Evolutionary conservation across 176 grass and related monocot genomes (phyloP), one percentile per base, ranked within the genome.

Genomic region (Hordeum marinum): DNA sequence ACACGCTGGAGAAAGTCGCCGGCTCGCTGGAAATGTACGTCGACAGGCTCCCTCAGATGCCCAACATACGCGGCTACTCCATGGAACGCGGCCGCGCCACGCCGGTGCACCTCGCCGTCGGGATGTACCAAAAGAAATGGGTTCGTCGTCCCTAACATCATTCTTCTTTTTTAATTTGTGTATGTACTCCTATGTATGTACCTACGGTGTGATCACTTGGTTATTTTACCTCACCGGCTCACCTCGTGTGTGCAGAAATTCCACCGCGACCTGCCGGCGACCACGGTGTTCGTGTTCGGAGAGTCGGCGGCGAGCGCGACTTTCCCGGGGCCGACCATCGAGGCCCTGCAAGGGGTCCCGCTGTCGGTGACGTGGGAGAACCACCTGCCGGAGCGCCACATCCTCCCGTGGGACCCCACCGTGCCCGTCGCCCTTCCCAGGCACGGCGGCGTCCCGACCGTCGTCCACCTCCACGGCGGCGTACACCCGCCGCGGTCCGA

Each of bases 121-220:
- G 94, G 7, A 94, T 97, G 91, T 97, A 75, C 74, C 61, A 62
- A 6, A 94, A 94, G 43, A 94, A 94, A 93, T 97, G 91, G 94
- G 93, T 95, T 76, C 58, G 74, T 76, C 58, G 74, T 18, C n/a
- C 54, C 1, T 12, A 1, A 26, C 69, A 29, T 4, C 18, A 6
- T 31, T 77, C 10, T 25, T 42, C 48, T 52, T 52, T 0, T 0
- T 36, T 36, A 6, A 18, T 6, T 29, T 29, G n/a, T n/a, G n/a
- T n/a, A n/a, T n/a, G n/a, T n/a, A n/a, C n/a, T n/a, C n/a, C n/a
- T n/a, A n/a, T n/a, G n/a, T n/a, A n/a, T n/a, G n/a, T n/a, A n/a
- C n/a, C n/a, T n/a, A n/a, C n/a, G n/a, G n/a, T n/a, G n/a, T n/a
- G n/a, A n/a, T n/a, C n/a, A n/a, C n/a, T n/a, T n/a, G n/a, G n/a